Evolutionary conservation across 2,329 filamentous ascomycete genomes (phyloP).

Genomic region (Colletotrichum higginsianum): DNA sequence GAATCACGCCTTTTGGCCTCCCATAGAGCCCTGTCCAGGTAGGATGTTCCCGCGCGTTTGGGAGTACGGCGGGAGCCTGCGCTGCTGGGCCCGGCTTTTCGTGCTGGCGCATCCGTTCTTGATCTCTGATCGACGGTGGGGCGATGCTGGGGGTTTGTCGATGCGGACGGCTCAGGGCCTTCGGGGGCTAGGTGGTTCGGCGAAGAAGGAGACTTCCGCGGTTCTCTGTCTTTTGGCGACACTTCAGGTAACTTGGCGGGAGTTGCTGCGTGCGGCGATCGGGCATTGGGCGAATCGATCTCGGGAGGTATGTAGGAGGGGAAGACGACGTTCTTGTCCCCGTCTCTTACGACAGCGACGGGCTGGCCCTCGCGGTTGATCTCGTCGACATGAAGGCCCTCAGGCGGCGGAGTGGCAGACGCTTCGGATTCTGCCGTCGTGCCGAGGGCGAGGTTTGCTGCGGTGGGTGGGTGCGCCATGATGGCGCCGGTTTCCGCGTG

Average conservation of each 20-base stretch:
- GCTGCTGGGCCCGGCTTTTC: constrained; percentile 38
- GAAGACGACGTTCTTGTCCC: constrained; percentile 50
- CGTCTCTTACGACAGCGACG: constrained; percentile 51
- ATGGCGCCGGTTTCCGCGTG: constrained; percentile 18
- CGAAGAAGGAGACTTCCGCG: constrained; percentile 27
- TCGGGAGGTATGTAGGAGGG: constrained; percentile 52
- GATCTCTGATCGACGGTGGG: constrained; percentile 44
- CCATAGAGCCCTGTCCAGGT: constrained; percentile 49
- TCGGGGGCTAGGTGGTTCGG: constrained; percentile 39
- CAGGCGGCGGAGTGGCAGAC: constrained; percentile 34
- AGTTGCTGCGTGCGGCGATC: constrained; percentile 8
- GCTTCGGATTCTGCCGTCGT: constrained; percentile 26
- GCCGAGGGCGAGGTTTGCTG: constrained; percentile 31
- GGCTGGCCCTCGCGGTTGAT: constrained; percentile 46
- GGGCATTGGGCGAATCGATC: constrained; percentile 42
- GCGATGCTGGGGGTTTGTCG: constrained; percentile 14
- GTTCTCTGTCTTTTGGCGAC: constrained; percentile 4
- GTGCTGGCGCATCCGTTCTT: constrained; percentile 44
- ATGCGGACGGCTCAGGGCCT: not conserved
- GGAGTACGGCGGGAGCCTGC: constrained; percentile 39
- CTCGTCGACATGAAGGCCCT: constrained; percentile 48
- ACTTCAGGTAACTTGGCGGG: constrained; percentile 6
- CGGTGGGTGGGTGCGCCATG: constrained; percentile 35
- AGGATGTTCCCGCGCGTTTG: constrained; percentile 48
- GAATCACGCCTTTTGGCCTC: constrained; percentile 42